Evolutionary conservation across 2,329 filamentous ascomycete species (phyloP), one percentile per base, ranked within the genome.

Genomic region (Stachybotrys echinatus): DNA sequence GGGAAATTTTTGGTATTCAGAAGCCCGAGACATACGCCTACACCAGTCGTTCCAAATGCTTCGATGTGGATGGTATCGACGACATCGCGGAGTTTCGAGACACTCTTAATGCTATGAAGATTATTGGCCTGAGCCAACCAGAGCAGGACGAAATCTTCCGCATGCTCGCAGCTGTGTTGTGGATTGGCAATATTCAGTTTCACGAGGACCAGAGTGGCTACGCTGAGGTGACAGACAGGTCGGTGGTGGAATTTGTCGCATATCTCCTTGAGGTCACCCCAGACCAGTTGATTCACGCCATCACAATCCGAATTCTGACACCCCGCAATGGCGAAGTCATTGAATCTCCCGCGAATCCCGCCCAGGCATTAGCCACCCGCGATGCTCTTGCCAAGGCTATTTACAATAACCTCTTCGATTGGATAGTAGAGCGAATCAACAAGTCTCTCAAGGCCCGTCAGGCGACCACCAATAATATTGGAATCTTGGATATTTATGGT

Each of bases 91-190:
- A 99, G 49, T 97, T 89, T 66, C 79, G 84, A 55, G 94, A 97
- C 59, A 97, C 92, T 0, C 66, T 99, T 43, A 84, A 96, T 59
- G 94, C 94, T 31, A 99, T 99, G 94, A 88, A 85, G 62, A 77
- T 96, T 54, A 97, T 99, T 70, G 94, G 94, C 14, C 77, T 99
- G 63, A 80, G 81, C 37, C 89, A 96, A 69, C 76, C 78, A 7
- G 94, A 99, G 70, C 92, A 97, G 66, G 92, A 99, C 66, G 85
- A 94, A 59, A 95, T 99, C 49, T 97, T 99, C 77, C 86, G 94
- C 49, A 95, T 97, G 85, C 74, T 99, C 49, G 84, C 94, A 1
- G 86, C 90, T 2, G 84, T 99, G 57, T 72, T 99, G 45, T 99
- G 94, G 94, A 83, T 95, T 23, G 94, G 94, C 48, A 99, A 99